Base-by-base conservation (phyloP, 1,284 basidiomycete species). In the Gymnopus androsaceus region DNA sequence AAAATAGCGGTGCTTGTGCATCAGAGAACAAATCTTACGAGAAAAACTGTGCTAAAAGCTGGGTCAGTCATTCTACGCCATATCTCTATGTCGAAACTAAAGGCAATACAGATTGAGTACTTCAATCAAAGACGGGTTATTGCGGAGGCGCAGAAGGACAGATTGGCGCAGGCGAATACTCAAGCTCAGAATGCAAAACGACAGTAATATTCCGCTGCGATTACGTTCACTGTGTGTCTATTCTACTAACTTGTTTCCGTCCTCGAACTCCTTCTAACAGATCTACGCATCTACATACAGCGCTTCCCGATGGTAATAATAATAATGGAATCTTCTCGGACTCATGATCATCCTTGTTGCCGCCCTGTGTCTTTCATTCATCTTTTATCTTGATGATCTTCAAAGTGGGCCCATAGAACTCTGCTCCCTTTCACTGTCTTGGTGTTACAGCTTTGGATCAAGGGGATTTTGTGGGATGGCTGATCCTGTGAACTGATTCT, bases 81-180 rank as follows among this genome's bases (percentile, higher is more conserved):
- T 55, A 11, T 47, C 28, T 47, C 19, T 28, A 37, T 55, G 47
- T 9, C 19, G n/a, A 31, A 33, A 45, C 17, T 11, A 46, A 46
- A 4, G 8, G 21, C 34, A 31, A n/a, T 14, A 50, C 60, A 93
- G 91, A 84, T 93, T 64, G 87, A 87, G 31, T 92, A 93, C 67
- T 93, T 93, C 65, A 92, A 93, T 73, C 87, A 89, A 66, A 81
- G 89, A 34, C 77, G 90, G 50, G 80, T 90, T 23, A 80, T 91
- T 55, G 86, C 81, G 15, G 88, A 88, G 59, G 82, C 83, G 55
- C 88, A 90, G 69, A 86, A 85, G 63, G 81, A 83, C 49, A 75
- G 85, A 54, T 75, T 89, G 25, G 79, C 80, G 14, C 82, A 84
- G 63, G 79, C 78, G 12, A 75, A 75, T 55, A 73, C 70, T 17